Base-by-base conservation (phyloP, 768 basidiomycete genomes). In the Cubamyces lactineus region DNA sequence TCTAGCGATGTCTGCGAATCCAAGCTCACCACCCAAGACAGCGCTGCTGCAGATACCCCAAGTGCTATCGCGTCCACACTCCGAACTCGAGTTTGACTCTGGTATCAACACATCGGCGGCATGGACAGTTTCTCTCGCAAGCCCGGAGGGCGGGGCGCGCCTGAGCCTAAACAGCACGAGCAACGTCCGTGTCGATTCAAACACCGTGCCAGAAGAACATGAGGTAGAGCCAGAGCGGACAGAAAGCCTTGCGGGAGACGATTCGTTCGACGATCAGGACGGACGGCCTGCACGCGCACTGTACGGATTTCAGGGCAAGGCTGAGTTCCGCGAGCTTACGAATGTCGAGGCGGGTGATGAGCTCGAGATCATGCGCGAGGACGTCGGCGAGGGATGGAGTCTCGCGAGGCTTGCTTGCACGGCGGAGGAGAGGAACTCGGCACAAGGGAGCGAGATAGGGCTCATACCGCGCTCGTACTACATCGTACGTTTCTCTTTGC, bases 371-470 rank as follows among this genome's bases (percentile, higher is more conserved):
- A 68, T 94, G 52, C 87, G 84, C 64, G 88, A 90, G 62, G 81
- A 90, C 55, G 78, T 86, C 1, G 86, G 85, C 7, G 89, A 92
- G 64, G 91, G 91, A 5, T 92, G 91, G 91, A 92, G 91, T 74
- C 77, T 93, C 39, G 87, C 88, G 15, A 84, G 78, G 74, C 80
- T 66, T 9, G 65, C 56, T 24, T 61, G 46, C 38, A 64, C 39
- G 40, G 26, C 41, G 56, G 43, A 23, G 7, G 61, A 51, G 28
- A 30, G 43, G 30, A 63, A 24, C 28, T 42, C 16, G 57, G 57
- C 77, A 60, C 73, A 67, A 12, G 76, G 72, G n/a, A 84, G 84
- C 30, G 85, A 87, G 69, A 74, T 89, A 57, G 91, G 91, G 0
- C 73, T 92, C 61, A 65, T 92, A 49, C 91, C 91, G 19, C 78